Percentiles rank a stretch among this genome's conserved stretches.
Conservation (phyloP, 305 asterid genomes). For the Rubia balearica region DNA sequence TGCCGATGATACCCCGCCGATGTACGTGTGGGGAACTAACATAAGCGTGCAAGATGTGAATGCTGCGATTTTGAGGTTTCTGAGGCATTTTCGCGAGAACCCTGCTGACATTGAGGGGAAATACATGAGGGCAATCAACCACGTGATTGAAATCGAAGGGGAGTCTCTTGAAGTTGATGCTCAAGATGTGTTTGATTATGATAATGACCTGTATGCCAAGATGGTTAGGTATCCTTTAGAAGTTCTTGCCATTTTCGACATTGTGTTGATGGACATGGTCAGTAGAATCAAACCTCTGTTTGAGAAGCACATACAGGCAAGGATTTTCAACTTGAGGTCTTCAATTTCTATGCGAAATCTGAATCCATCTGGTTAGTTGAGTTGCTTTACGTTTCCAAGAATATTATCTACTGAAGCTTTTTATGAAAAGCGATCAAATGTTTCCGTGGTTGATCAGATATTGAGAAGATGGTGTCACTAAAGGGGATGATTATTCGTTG, state of each 20-base stretch:
- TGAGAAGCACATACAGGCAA: constrained; percentile 89
- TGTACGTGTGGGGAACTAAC: constrained; percentile 95
- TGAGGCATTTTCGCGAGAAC: constrained; percentile 74
- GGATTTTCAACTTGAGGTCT: constrained; percentile 78
- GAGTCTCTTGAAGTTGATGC: constrained; percentile 95
- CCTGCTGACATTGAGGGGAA: constrained; percentile 65
- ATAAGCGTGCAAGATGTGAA: constrained; percentile 88
- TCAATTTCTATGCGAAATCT: constrained; percentile 86
- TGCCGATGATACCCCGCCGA: constrained; percentile 25
- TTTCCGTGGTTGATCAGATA: constrained; percentile 41
- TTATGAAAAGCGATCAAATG: background rate
- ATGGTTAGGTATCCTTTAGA: constrained; percentile 94
- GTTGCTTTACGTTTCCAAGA: background rate
- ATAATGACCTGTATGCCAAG: constrained; percentile 64
- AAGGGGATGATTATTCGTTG: constrained; percentile 97
- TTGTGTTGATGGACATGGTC: constrained; percentile 87
- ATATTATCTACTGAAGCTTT: background rate
- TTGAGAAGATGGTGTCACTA: constrained; percentile 88
- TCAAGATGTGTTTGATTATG: constrained; percentile 64
- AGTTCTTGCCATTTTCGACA: constrained; percentile 86
- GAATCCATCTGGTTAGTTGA: constrained; percentile 77
- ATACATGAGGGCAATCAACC: constrained; percentile 61
- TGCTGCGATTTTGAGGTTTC: constrained; percentile 68
- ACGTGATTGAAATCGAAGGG: constrained; percentile 79
- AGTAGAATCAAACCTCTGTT: constrained; percentile 60